phyloP scores from a whole-genome alignment of 257 asterid genomes.

The Eustoma russellianum region DNA sequence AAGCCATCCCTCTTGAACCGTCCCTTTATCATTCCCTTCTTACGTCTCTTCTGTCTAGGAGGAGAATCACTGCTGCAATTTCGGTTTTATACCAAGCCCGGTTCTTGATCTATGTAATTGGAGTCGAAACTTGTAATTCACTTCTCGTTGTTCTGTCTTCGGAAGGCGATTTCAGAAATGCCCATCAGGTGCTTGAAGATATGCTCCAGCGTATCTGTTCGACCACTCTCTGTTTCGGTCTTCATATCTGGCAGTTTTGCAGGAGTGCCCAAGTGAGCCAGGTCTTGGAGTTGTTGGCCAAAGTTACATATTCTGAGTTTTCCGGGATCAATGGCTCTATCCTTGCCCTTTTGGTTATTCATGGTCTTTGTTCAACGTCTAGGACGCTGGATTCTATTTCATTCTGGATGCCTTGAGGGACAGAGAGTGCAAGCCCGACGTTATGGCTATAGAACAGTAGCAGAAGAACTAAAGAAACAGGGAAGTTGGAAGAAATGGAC shows the following conservation, averaged over 20 bases:
- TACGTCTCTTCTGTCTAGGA: constrained; percentile 37
- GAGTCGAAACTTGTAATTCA: constrained; percentile 55
- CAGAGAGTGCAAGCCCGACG: constrained; percentile 79
- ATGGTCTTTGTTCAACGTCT: constrained; percentile 44
- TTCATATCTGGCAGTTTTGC: constrained; percentile 58
- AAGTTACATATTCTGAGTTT: constrained; percentile 34
- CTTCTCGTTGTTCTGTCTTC: constrained; percentile 64
- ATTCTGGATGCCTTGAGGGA: constrained; percentile 63
- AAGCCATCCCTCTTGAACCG: constrained; percentile 37
- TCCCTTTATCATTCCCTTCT: constrained; percentile 37
- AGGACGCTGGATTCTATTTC: constrained; percentile 37
- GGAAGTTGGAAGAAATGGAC: constrained; percentile 44
- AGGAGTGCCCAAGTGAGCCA: constrained; percentile 33
- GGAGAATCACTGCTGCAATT: constrained; percentile 46
- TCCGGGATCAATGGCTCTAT: constrained; percentile 54
- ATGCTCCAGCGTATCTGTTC: constrained; percentile 48
- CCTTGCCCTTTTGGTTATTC: constrained; percentile 54
- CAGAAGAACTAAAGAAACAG: constrained; percentile 47
- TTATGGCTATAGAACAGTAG: constrained; percentile 85
- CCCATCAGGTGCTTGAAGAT: constrained; percentile 59
- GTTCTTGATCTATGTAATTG: constrained; percentile 26
- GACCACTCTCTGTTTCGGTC: constrained; percentile 71
- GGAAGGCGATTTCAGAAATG: constrained; percentile 38
- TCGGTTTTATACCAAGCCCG: constrained; percentile 37
- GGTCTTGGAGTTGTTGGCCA: constrained; percentile 43